phyloP scores from a whole-genome alignment of 163 green algal genomes.

The Prototheca cutis region DNA sequence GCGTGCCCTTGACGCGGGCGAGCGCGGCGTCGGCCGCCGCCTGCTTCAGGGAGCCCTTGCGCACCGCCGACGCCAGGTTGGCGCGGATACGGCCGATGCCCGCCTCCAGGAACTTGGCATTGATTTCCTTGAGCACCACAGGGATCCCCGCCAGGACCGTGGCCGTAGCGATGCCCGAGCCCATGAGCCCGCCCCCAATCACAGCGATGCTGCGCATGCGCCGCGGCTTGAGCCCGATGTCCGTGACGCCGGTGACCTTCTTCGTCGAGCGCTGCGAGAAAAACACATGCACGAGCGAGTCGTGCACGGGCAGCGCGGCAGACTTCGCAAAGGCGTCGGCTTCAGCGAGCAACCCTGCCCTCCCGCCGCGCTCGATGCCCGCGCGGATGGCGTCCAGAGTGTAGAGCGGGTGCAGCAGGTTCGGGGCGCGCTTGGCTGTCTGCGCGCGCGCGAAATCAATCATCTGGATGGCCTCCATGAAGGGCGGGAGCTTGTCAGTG shows the following conservation, averaged over 20 bases:
- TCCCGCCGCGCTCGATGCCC: constrained; percentile 69
- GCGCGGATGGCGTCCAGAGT: constrained; percentile 82
- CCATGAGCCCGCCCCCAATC: constrained; percentile 95
- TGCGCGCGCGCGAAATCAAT: constrained; percentile 73
- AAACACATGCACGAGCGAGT: constrained; percentile 95
- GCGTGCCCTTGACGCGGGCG: constrained; percentile 49
- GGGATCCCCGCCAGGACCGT: constrained; percentile 59
- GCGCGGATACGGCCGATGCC: constrained; percentile 64
- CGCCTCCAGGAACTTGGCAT: constrained; percentile 84
- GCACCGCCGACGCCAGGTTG: constrained; percentile 80
- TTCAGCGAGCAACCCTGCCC: constrained; percentile 64
- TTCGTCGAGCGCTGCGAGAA: constrained; percentile 90
- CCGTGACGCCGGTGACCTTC: constrained; percentile 69
- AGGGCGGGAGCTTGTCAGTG: constrained; percentile 65
- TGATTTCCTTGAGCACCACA: constrained; percentile 97
- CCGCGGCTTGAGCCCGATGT: constrained; percentile 71
- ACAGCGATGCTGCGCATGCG: constrained; percentile 72
- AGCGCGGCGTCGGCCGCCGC: constrained; percentile 40
- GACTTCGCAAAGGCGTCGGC: constrained; percentile 65
- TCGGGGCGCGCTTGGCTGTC: constrained; percentile 52
- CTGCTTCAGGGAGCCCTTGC: constrained; percentile 79
- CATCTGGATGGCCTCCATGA: constrained; percentile 63
- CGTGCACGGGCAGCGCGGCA: constrained; percentile 75
- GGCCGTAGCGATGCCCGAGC: constrained; percentile 85
- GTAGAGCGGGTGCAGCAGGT: constrained; percentile 78